A percentile compares a stretch with the other conserved stretches of the same genome.
These are phyloP conservation scores for Chamaecrista fasciculata DNA, from an alignment of 306 rosid species.

Conservation along the genomic window DNA sequence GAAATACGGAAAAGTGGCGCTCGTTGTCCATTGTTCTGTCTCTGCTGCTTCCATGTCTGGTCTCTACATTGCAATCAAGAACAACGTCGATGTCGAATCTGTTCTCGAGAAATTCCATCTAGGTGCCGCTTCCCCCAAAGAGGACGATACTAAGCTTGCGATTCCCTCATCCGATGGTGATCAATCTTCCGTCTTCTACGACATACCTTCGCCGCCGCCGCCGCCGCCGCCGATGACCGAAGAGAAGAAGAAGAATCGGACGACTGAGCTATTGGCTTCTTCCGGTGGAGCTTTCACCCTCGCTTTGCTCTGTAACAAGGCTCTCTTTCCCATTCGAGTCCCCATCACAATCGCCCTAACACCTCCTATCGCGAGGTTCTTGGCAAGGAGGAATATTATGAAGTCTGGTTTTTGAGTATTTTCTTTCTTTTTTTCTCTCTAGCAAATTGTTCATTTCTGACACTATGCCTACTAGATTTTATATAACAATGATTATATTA, in stretches of 20 bases:
- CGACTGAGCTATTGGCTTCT: conserved; percentile 79
- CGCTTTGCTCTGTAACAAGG: conserved; percentile 90
- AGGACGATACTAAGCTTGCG: background rate
- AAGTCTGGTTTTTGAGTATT: conserved; percentile 51
- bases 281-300: conserved; percentile 81
- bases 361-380: conserved; percentile 79
- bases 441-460: background rate
- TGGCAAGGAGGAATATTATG: conserved; percentile 71
- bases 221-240: background rate
- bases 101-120: conserved; percentile 66
- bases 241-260: conserved; percentile 49
- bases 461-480: background rate
- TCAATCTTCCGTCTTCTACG: conserved; percentile 20
- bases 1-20: conserved; percentile 89
- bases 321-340: conserved; percentile 72
- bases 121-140: conserved; percentile 39
- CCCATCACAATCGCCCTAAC: conserved; percentile 91
- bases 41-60: conserved; percentile 77
- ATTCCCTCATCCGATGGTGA: conserved; percentile 25
- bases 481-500: background rate
- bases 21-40: conserved; percentile 75
- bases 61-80: conserved; percentile 78
- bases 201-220: conserved; percentile 12
- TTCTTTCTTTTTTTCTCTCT: background rate
- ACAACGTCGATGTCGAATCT: conserved; percentile 88